Percentiles rank a stretch among this genome's conserved stretches.
These are phyloP conservation scores for Phytophthora pseudosyringae DNA, from an alignment of 352 stramenopile genomes.

Conservation along the genomic window DNA sequence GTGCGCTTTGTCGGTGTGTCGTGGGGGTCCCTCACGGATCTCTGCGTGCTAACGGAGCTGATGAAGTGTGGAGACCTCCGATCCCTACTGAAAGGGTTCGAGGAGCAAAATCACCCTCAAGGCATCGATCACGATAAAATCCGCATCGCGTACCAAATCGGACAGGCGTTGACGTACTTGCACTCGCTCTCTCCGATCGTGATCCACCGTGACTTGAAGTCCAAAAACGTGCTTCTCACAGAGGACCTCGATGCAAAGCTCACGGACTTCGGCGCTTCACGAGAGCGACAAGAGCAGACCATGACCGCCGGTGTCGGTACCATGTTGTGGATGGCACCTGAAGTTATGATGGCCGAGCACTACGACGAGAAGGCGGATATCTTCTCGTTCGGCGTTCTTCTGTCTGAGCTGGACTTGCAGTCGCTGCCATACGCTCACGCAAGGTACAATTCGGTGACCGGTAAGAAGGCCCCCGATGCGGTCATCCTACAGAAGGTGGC, in stretches of 20 bases:
- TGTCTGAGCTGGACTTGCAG: conserved; percentile 35
- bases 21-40: conserved; percentile 38
- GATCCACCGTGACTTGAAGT: conserved; percentile 48
- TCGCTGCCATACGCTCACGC: conserved; percentile 23
- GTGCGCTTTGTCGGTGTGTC: conserved; percentile 50
- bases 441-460: conserved; percentile 12
- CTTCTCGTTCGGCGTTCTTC: conserved; percentile 38
- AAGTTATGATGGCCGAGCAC: conserved; percentile 38
- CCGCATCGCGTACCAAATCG: conserved; percentile 32
- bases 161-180: conserved; percentile 26
- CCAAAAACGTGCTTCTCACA: conserved; percentile 44
- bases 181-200: conserved; percentile 25
- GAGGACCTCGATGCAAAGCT: conserved; percentile 35
- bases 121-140: conserved; percentile 30
- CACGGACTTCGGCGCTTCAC: conserved; percentile 42
- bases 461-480: conserved; percentile 6
- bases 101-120: background rate
- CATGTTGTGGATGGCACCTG: conserved; percentile 38
- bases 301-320: conserved; percentile 38
- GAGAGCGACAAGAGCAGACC: conserved; percentile 24
- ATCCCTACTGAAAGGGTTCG: conserved; percentile 22
- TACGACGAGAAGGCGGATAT: conserved; percentile 43
- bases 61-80: conserved; percentile 41
- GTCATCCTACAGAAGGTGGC: conserved; percentile 25
- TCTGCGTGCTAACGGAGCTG: conserved; percentile 43